phyloP scores from a whole-genome alignment of 176 grass and related monocot genomes.

The Miscanthus lutarioriparius region DNA sequence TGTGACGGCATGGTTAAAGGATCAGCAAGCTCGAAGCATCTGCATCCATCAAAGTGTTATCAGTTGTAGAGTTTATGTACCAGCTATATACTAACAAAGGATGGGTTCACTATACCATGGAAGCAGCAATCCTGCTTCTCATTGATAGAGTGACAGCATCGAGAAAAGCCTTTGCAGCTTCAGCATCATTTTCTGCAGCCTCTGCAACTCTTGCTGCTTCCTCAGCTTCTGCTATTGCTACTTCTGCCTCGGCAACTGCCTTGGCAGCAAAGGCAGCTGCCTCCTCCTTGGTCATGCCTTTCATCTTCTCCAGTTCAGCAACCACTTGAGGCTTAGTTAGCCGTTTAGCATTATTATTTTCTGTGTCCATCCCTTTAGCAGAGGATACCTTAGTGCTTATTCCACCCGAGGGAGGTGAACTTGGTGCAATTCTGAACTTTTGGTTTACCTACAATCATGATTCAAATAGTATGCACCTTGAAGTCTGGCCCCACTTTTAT shows the following conservation, averaged over 20 bases:
- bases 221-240: constrained; percentile 69
- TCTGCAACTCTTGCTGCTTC: constrained; percentile 80
- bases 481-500: neutral
- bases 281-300: constrained; percentile 62
- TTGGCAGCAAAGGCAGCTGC: constrained; percentile 79
- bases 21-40: constrained; percentile 62
- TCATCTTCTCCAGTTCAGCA: constrained; percentile 60
- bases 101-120: constrained; percentile 41
- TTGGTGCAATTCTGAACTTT: constrained; percentile 79
- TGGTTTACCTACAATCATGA: constrained; percentile 59
- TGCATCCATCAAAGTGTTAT: constrained; percentile 39
- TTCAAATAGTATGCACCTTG: constrained; percentile 17
- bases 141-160: constrained; percentile 57
- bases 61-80: constrained; percentile 11
- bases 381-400: constrained; percentile 44
- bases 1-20: neutral
- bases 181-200: constrained; percentile 67
- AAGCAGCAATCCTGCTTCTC: constrained; percentile 60
- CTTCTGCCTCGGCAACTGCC: constrained; percentile 88
- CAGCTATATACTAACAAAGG: constrained; percentile 15
- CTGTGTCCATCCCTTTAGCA: constrained; percentile 27
- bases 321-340: constrained; percentile 55
- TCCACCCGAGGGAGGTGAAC: constrained; percentile 36
- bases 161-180: constrained; percentile 65
- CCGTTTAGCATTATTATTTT: constrained; percentile 45